Percentiles rank a stretch among this genome's conserved stretches.
Conservation (phyloP, 148 eudicot genomes). For the Rheum nobile region DNA sequence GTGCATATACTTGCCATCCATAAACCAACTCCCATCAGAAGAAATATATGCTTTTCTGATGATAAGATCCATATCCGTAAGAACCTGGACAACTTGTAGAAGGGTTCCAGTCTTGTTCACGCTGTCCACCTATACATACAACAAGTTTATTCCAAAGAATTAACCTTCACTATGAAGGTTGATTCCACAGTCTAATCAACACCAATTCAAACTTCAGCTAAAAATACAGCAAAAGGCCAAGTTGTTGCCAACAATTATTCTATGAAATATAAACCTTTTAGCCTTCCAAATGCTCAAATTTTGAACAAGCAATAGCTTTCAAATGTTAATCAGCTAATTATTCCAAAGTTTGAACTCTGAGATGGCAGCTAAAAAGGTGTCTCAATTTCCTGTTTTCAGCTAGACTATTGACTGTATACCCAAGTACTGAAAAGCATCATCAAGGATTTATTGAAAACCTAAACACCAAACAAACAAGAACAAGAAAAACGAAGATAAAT, state of each 20-base stretch:
- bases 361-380: neutral
- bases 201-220: neutral
- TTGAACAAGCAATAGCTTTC: neutral
- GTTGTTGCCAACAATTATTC: neutral
- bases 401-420: neutral
- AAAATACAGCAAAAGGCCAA: neutral
- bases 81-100: constrained; percentile 86
- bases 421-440: neutral
- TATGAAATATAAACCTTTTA: neutral
- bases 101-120: constrained; percentile 88
- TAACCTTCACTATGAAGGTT: constrained; percentile 3
- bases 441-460: neutral
- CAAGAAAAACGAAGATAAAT: neutral
- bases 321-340: neutral
- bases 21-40: constrained; percentile 96
- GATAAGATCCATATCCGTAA: constrained; percentile 63
- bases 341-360: neutral
- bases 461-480: neutral
- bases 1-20: constrained; percentile 56
- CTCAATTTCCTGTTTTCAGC: neutral
- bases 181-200: neutral
- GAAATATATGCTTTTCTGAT: constrained; percentile 83
- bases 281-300: neutral
- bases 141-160: constrained; percentile 3
- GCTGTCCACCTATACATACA: constrained; percentile 62